Percentiles rank a stretch among this genome's conserved stretches.
Evolutionary conservation across 1,139 yeast genomes (phyloP).

Genomic region (Geotrichum klebahnii): DNA sequence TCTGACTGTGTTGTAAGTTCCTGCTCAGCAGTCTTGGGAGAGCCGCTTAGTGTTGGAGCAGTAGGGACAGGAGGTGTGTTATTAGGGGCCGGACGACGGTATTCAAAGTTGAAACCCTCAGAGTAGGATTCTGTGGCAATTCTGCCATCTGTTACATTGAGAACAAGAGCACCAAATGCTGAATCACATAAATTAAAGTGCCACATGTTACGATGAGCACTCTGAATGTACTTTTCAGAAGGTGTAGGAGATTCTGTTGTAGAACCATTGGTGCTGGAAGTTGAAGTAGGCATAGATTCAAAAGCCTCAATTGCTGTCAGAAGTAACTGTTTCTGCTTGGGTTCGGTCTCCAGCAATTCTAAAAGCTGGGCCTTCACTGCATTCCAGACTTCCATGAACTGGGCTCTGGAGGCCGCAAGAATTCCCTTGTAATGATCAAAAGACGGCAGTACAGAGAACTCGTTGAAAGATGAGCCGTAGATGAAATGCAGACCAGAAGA

Average conservation of each 20-base stretch:
- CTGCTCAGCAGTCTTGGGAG: conserved; percentile 10
- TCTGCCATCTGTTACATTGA: conserved; percentile 43
- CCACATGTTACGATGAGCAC: conserved; percentile 71
- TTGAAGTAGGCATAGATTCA: conserved; percentile 59
- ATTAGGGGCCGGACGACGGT: conserved; percentile 33
- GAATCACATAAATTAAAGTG: conserved; percentile 69
- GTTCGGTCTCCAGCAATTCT: conserved; percentile 38
- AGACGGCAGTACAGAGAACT: conserved; percentile 58
- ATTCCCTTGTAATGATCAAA: conserved; percentile 56
- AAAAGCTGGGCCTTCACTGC: conserved; percentile 54
- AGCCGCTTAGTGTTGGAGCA: conserved; percentile 12
- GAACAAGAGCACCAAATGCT: conserved; percentile 44
- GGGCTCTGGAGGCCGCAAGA: conserved; percentile 52
- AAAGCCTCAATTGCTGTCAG: conserved; percentile 58
- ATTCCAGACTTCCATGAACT: conserved; percentile 62
- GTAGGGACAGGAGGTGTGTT: conserved; percentile 12
- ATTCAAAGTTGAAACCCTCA: conserved; percentile 51
- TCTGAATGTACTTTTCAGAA: conserved; percentile 49
- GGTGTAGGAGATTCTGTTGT: conserved; percentile 12
- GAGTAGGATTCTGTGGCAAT: conserved; percentile 45
- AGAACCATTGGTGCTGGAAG: conserved; percentile 1
- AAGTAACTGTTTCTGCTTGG: conserved; percentile 40
- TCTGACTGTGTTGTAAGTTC: conserved; percentile 15
- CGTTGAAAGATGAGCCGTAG: conserved; percentile 69
- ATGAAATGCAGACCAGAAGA: conserved; percentile 70